Evolutionary conservation across 306 rosid genomes (phyloP), one percentile per base, ranked within the genome.

Genomic region (Vigna nakashimae): DNA sequence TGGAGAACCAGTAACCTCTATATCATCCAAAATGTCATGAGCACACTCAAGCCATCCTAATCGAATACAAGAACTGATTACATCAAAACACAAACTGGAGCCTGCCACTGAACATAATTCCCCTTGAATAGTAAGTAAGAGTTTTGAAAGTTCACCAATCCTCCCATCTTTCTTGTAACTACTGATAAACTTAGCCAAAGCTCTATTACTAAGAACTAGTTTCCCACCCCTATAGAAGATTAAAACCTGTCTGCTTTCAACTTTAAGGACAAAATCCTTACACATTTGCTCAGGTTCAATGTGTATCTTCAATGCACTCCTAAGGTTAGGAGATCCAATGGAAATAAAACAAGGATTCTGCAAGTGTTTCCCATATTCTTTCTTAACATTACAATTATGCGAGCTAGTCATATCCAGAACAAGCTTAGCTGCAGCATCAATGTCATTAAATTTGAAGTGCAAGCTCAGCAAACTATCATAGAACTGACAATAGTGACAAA

Each of bases 1-100:
- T 34, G 89, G 82, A 66, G 82, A 72, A 24, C 83, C 90, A 45
- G 65, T 80, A 48, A 90, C 84, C 77, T 84, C 91, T 78, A 82
- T 68, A 69, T 94, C 97, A 52, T 94, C 97, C 88, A 92, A 82
- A 80, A 94, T 87, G 82, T 94, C 98, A 71, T 94, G 97, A 50
- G 97, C 97, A 57, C 84, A 84, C 78, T 89, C 97, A 78, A 94
- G 87, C 98, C 98, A 92, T 50, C 92, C 97, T 69, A 94, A 85
- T 53, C 60, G 81, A 86, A 94, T 82, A 84, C 93, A 89, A 79
- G 97, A 88, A 46, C 80, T 74, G 56, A 92, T 82, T 49, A 87
- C 95, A 66, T 74, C 87, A 80, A 75, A 84, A 77, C 88, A 81
- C 86, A 94, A 87, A 34, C 79, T 45, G 22, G 87, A 84, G 32